Percentiles rank a stretch among this genome's conserved stretches.
Evolutionary conservation across 225 moss, liverwort and hornwort species (phyloP).

Genomic region (Thuidium tamariscinum): DNA sequence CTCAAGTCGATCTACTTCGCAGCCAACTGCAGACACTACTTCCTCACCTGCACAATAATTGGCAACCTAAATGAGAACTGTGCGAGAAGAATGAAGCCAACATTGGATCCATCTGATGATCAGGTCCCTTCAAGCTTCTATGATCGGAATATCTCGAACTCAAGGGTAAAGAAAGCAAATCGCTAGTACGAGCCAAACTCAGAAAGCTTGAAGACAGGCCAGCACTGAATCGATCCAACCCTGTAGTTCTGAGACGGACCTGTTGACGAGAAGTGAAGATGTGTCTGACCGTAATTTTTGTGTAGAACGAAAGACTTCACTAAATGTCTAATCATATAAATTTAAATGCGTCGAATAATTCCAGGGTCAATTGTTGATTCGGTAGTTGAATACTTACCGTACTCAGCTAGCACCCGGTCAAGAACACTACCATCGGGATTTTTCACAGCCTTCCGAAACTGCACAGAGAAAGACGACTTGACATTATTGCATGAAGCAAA

Average conservation of each 20-base stretch:
- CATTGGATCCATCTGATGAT: not conserved
- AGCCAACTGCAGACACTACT: constrained; percentile 89
- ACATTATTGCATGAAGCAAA: not conserved
- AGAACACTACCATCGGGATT: constrained; percentile 69
- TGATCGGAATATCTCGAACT: not conserved
- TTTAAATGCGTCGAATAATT: not conserved
- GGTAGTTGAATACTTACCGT: constrained; percentile 37
- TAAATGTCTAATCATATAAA: not conserved
- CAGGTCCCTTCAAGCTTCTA: not conserved
- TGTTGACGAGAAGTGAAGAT: not conserved
- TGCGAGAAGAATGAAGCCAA: not conserved
- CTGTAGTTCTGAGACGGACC: not conserved
- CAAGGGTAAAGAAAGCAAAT: not conserved
- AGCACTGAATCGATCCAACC: not conserved
- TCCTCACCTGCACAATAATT: constrained; percentile 69
- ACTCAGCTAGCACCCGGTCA: constrained; percentile 83
- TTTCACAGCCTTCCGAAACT: constrained; percentile 87
- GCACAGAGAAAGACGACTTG: not conserved
- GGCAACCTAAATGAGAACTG: not conserved
- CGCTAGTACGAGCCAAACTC: not conserved
- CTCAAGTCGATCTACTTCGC: constrained; percentile 95
- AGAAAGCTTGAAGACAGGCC: not conserved
- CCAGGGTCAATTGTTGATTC: not conserved
- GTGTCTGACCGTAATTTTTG: not conserved
- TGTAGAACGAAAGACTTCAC: not conserved